Evolutionary conservation across 2,329 filamentous ascomycete species (phyloP), one percentile per base, ranked within the genome.

Genomic region (Trichoderma lentiforme): DNA sequence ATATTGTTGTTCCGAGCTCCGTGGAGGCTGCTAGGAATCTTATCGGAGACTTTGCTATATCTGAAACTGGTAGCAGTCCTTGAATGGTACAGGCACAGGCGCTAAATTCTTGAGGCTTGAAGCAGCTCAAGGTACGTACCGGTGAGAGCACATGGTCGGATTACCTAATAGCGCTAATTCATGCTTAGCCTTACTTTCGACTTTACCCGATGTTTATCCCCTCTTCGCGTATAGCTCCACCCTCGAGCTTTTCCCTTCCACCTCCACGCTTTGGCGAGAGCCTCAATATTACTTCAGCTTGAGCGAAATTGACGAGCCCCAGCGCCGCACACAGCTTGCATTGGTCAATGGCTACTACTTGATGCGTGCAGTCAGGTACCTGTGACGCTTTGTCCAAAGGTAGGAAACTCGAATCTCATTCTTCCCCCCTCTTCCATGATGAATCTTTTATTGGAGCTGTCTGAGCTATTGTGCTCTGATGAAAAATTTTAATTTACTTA

Each of bases 401-500:
- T 79, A 73, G 62, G 61, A 21, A 47, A 47, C 64, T n/a, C n/a
- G 63, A 51, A 34, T 63, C 26, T 21, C 12, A 14, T 62, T 9
- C 14, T 47, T 36, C 26, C n/a, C 47, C 34, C 26, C 32, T 68
- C 71, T 78, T 79, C 74, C 70, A 74, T 87, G 85, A 87, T 86
- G 84, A 83, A 76, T 76, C 78, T 75, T 79, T 84, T 92, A 93
- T 93, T 93, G 91, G 91, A 93, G 91, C 91, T 93, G 90, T 93
- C 91, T 90, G 83, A 87, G 82, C 88, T 84, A 81, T 67, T 80
- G 79, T 91, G 89, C 85, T 80, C 79, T 91, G 89, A 85, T 87
- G 90, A 92, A 84, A 86, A 84, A 79, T 18, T n/a, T 79, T 82
- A 81, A 85, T 80, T 87, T 90, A 90, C 88, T 88, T 86, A 84